Percentiles rank a stretch among this genome's conserved stretches.
Evolutionary conservation across 2,329 filamentous ascomycete genomes (phyloP).

Genomic region (Fusarium compactum): DNA sequence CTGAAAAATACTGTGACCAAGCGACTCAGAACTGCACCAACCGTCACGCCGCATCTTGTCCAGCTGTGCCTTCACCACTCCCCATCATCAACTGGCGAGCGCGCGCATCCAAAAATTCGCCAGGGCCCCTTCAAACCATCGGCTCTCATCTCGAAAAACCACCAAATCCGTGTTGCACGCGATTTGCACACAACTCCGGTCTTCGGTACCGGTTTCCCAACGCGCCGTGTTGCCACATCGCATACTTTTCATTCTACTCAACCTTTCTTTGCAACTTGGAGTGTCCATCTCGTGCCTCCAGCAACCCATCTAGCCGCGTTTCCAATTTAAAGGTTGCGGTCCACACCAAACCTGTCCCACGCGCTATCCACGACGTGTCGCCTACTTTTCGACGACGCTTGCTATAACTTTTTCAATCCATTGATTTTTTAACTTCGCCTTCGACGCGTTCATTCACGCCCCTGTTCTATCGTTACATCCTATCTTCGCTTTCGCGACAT

Average conservation of each 20-base stretch:
- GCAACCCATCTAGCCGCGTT: conserved; percentile 40
- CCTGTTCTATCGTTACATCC: conserved; percentile 29
- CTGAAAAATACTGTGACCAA: conserved; percentile 59
- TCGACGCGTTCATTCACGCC: conserved; percentile 46
- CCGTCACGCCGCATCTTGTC: conserved; percentile 64
- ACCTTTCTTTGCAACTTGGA: conserved; percentile 43
- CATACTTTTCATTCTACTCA: conserved; percentile 57
- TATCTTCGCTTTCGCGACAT: conserved; percentile 47
- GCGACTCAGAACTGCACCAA: conserved; percentile 57
- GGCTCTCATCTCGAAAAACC: conserved; percentile 67
- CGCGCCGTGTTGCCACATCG: conserved; percentile 56
- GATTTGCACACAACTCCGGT: conserved; percentile 62
- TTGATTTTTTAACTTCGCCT: conserved; percentile 34
- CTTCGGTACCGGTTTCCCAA: conserved; percentile 56
- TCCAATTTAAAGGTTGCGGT: conserved; percentile 37
- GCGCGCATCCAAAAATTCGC: conserved; percentile 74
- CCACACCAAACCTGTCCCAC: conserved; percentile 43
- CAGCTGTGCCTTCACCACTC: conserved; percentile 66
- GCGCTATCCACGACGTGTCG: conserved; percentile 48
- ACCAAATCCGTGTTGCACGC: conserved; percentile 67
- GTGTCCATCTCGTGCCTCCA: conserved; percentile 41
- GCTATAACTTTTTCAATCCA: conserved; percentile 30
- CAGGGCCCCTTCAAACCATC: conserved; percentile 71
- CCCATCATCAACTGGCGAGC: conserved; percentile 64
- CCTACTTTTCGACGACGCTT: conserved; percentile 39